Evolutionary conservation across 306 rosid genomes (phyloP).

Genomic region (Comarum palustre): DNA sequence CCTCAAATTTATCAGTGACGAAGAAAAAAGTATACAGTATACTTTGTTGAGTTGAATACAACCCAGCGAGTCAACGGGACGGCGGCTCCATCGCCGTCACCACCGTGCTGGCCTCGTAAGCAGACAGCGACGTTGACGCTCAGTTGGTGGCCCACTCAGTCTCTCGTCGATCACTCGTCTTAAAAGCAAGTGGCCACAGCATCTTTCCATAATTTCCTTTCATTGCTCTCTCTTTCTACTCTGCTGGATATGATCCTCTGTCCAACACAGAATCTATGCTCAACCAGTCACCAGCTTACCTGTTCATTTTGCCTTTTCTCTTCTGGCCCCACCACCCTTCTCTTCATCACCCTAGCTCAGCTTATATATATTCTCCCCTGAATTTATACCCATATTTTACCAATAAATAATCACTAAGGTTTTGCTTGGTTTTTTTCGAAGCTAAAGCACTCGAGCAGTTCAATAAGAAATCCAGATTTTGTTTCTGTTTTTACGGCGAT

Average conservation of each 20-base stretch:
- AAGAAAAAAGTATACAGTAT: too few relatives aligned
- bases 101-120: slow-evolving; percentile 26
- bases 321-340: slow-evolving; percentile 2
- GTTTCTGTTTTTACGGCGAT: slow-evolving; percentile 30
- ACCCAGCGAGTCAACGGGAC: neutral
- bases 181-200: slow-evolving; percentile 64
- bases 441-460: too few relatives aligned
- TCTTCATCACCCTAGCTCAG: neutral
- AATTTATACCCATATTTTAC: neutral
- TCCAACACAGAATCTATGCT: slow-evolving; percentile 35
- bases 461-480: too few relatives aligned
- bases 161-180: neutral
- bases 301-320: slow-evolving; percentile 6
- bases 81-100: slow-evolving; percentile 3
- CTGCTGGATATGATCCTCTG: neutral
- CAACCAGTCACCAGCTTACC: slow-evolving; percentile 12
- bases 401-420: neutral
- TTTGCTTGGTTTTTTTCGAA: neutral
- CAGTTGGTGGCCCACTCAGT: slow-evolving; percentile 45
- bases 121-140: slow-evolving; percentile 47
- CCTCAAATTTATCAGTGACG: too few relatives aligned
- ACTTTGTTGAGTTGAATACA: neutral
- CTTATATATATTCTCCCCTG: neutral
- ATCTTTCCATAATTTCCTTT: slow-evolving; percentile 35
- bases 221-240: neutral